A percentile compares a stretch with the other conserved stretches of the same genome.
Conservation (phyloP, 148 eudicot genomes). For the Chenopodium album region DNA sequence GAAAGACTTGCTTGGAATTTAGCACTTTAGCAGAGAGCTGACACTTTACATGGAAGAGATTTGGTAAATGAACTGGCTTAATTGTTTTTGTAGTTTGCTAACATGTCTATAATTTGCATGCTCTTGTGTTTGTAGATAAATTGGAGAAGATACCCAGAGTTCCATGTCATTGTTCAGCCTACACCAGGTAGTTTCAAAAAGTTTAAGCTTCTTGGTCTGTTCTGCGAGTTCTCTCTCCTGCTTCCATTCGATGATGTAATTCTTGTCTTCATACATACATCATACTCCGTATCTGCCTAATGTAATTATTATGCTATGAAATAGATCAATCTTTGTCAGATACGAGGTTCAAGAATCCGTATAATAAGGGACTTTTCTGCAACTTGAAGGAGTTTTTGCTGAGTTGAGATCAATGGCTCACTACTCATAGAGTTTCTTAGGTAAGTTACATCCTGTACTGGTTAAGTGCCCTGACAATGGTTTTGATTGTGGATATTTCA, state of each 20-base stretch:
- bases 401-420: slow-evolving; percentile 16
- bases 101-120: not conserved
- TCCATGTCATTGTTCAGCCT: slow-evolving; percentile 36
- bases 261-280: not conserved
- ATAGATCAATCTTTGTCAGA: slow-evolving; percentile 38
- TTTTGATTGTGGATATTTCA: not conserved
- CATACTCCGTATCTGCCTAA: not conserved
- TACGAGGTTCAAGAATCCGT: slow-evolving; percentile 55
- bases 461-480: not conserved
- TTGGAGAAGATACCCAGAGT: slow-evolving; percentile 80
- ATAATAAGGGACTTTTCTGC: slow-evolving; percentile 45
- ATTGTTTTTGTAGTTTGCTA: not conserved
- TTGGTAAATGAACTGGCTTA: not conserved
- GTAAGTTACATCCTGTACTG: slow-evolving; percentile 2
- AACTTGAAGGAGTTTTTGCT: slow-evolving; percentile 53
- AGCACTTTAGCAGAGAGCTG: not conserved
- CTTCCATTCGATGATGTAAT: not conserved
- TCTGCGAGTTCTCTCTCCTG: not conserved
- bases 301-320: not conserved
- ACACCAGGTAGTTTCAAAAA: slow-evolving; percentile 24
- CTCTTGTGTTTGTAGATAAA: slow-evolving; percentile 52
- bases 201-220: not conserved
- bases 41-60: slow-evolving; percentile 4
- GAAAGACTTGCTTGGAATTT: not conserved
- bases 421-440: not conserved